Evolutionary conservation across 2,329 filamentous ascomycete species (phyloP), one percentile per base, ranked within the genome.

Genomic region (Aotearoamyces nothofagi): DNA sequence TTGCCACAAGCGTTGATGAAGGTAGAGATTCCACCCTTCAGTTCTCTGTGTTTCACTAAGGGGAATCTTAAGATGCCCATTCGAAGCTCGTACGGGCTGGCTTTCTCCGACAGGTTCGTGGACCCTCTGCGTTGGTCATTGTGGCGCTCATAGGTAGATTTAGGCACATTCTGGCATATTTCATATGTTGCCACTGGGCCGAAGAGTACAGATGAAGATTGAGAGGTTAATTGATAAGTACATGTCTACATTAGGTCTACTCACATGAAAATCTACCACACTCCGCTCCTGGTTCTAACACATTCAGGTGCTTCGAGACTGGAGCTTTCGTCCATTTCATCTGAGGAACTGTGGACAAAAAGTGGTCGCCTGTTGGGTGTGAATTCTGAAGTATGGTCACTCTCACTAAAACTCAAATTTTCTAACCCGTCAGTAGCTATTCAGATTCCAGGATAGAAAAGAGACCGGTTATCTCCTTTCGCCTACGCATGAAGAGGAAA

Each of bases 401-500:
- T n/a, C n/a, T n/a, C n/a, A n/a, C n/a, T n/a, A n/a, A n/a, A n/a
- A n/a, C n/a, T n/a, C n/a, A n/a, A n/a, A n/a, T n/a, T n/a, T n/a
- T n/a, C n/a, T n/a, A n/a, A n/a, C n/a, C n/a, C n/a, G n/a, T n/a
- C 25, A 4, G 8, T 43, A 90, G 75, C 65, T 94, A 12, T 87
- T 94, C 41, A 71, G 69, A 23, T 69, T 96, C 26, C 56, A 65
- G 24, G 90, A 96, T 52, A 71, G 90, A 32, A 90, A 79, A 51
- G 69, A 78, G 5, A 60, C 66, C 1, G 62, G 67, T 4, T 81
- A 81, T 36, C 63, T 98, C 16, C 66, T 98, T 4, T 78, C 84
- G 1, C 90, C 90, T 1, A 98, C 90, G 0, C 90, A 98, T 37
- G 90, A 98, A 47, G 90, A 98, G 51, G 90, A 98, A 49, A 90